Conservation (phyloP, 2,329 filamentous ascomycete genomes). For the Aspergillus floridensis region DNA sequence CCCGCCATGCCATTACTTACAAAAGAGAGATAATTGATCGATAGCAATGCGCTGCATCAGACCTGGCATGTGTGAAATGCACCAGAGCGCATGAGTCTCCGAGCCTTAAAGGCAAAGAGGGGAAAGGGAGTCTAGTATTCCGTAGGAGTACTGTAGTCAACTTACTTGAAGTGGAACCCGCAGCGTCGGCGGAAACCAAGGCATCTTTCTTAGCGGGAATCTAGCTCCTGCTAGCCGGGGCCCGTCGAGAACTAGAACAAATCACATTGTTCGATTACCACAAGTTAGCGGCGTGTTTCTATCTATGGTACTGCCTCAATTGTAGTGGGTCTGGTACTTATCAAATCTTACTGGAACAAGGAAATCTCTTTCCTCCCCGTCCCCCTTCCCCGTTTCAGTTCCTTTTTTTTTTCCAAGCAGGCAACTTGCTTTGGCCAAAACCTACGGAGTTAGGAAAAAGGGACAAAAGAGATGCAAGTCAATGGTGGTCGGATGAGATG, state of each 20-base stretch:
- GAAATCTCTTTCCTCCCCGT: not conserved
- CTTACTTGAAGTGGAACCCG: not conserved
- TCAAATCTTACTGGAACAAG: slow-evolving; percentile 8
- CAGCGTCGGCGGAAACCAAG: not conserved
- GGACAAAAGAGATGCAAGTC: too few relatives aligned
- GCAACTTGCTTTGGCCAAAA: too few relatives aligned
- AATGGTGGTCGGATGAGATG: too few relatives aligned
- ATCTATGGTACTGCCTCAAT: slow-evolving; percentile 4
- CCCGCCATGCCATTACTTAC: not conserved
- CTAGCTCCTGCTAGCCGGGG: not conserved
- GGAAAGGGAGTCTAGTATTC: too few relatives aligned
- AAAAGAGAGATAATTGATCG: not conserved
- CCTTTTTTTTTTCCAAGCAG: not conserved
- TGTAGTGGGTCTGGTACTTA: slow-evolving; percentile 5
- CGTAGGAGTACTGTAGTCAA: too few relatives aligned
- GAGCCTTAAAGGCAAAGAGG: too few relatives aligned
- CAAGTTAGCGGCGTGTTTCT: not conserved
- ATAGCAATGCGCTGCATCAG: too few relatives aligned
- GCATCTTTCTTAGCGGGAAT: not conserved
- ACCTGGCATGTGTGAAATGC: too few relatives aligned
- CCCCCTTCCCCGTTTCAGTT: not conserved
- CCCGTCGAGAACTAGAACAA: not conserved
- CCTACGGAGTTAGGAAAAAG: too few relatives aligned
- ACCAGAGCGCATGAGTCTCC: too few relatives aligned
- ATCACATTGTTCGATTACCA: slow-evolving; percentile 7